A percentile compares a stretch with the other conserved stretches of the same genome.
Conservation (phyloP, 306 rosid genomes). For the Inga laurina region DNA sequence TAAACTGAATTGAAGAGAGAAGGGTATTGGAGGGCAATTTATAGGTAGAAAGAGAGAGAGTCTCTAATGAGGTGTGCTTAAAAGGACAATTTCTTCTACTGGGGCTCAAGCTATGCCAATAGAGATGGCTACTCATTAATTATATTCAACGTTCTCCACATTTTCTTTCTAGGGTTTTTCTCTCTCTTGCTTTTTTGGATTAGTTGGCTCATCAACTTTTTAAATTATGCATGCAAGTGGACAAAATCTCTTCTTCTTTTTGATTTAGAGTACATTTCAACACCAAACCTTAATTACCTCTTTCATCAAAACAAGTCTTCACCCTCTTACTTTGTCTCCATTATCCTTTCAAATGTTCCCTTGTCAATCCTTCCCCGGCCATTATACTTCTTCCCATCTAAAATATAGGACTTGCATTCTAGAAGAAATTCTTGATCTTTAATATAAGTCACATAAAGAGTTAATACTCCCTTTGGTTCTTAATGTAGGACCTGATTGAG, state of each 20-base stretch:
- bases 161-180: constrained; percentile 47
- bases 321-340: constrained; percentile 71
- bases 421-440: too few relatives aligned
- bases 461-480: too few relatives aligned
- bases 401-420: too few relatives aligned
- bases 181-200: constrained; percentile 68
- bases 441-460: too few relatives aligned
- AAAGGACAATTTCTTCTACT: constrained; percentile 52
- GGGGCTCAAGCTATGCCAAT: not conserved
- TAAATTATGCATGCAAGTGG: constrained; percentile 69
- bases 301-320: constrained; percentile 56
- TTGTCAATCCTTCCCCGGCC: constrained; percentile 34
- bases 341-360: constrained; percentile 68
- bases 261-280: constrained; percentile 15
- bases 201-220: constrained; percentile 63
- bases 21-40: constrained; percentile 55
- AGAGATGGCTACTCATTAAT: not conserved
- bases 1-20: constrained; percentile 45
- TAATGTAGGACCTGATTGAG: too few relatives aligned
- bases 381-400: too few relatives aligned
- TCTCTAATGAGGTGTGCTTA: constrained; percentile 49
- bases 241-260: constrained; percentile 54
- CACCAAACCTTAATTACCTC: constrained; percentile 29
- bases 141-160: not conserved
- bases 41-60: constrained; percentile 68